These are phyloP conservation scores for Cruciata laevipes DNA, from an alignment of 257 asterid species.

Conservation along the genomic window DNA sequence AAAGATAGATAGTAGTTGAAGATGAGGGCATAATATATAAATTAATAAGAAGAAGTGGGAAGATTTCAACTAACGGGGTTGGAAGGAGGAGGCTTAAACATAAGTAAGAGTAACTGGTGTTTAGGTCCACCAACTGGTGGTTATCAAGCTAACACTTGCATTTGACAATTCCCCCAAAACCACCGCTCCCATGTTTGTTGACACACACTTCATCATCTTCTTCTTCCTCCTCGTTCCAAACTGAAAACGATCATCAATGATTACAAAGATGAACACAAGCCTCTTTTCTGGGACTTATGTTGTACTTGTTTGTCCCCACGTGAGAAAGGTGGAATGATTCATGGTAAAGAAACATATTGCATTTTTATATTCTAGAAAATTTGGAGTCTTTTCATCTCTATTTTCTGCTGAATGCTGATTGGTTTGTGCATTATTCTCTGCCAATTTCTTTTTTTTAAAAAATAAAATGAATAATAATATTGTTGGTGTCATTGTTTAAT, in stretches of 20 bases:
- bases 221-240: background rate
- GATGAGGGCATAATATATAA: background rate
- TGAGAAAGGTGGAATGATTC: constrained; percentile 50
- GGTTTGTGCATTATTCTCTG: background rate
- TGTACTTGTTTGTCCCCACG: constrained; percentile 44
- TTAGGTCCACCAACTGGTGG: constrained; percentile 88
- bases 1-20: background rate
- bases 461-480: background rate
- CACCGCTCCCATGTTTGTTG: constrained; percentile 25
- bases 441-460: constrained; percentile 2
- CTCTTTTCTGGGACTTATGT: constrained; percentile 21
- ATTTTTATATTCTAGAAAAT: constrained; percentile 21
- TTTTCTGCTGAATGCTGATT: constrained; percentile 31
- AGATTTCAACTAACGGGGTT: constrained; percentile 22
- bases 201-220: background rate
- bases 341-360: constrained; percentile 25
- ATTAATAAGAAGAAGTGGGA: background rate
- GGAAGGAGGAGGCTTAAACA: constrained; percentile 25
- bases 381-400: constrained; percentile 34
- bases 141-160: constrained; percentile 36
- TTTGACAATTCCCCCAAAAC: constrained; percentile 22
- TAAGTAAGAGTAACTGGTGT: constrained; percentile 13
- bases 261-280: constrained; percentile 10
- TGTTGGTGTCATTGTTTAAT: constrained; percentile 76
- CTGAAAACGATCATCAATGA: background rate